phyloP scores from a whole-genome alignment of 2,329 filamentous ascomycete genomes.

The Trichoderma asperellum region DNA sequence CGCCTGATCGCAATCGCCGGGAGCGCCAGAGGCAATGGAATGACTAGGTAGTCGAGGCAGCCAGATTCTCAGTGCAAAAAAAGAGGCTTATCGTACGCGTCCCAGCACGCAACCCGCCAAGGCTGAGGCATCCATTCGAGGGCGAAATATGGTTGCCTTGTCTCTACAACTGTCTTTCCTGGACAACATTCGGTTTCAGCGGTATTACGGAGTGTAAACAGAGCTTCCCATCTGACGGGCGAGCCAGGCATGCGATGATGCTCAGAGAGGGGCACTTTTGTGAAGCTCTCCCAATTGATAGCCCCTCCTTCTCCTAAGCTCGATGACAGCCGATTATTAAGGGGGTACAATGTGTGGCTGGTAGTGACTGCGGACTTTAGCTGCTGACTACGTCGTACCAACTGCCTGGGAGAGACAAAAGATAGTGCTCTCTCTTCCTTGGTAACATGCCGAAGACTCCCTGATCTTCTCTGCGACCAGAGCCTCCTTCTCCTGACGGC shows the following conservation, averaged over 20 bases:
- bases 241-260: not conserved
- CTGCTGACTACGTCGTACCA: not conserved
- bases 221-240: not conserved
- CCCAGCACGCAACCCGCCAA: conserved; percentile 25
- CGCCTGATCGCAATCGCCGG: conserved; percentile 13
- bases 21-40: not conserved
- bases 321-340: conserved; percentile 19
- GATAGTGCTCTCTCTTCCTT: not conserved
- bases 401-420: not conserved
- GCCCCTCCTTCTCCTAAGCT: conserved; percentile 7
- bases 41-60: conserved; percentile 15
- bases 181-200: not conserved
- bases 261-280: conserved; percentile 23
- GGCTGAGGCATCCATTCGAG: conserved; percentile 3
- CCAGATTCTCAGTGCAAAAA: conserved; percentile 1
- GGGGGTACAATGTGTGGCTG: conserved; percentile 22
- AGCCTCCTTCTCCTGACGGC: not conserved
- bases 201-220: not conserved
- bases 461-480: not conserved
- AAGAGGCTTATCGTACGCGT: conserved; percentile 20
- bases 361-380: not conserved
- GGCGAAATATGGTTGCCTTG: conserved; percentile 12
- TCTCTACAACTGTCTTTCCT: not conserved
- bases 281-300: conserved; percentile 19
- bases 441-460: not conserved